Percentiles rank a stretch among this genome's conserved stretches.
Conservation (phyloP, 1,139 yeast species). For the Pichia norvegensis region DNA sequence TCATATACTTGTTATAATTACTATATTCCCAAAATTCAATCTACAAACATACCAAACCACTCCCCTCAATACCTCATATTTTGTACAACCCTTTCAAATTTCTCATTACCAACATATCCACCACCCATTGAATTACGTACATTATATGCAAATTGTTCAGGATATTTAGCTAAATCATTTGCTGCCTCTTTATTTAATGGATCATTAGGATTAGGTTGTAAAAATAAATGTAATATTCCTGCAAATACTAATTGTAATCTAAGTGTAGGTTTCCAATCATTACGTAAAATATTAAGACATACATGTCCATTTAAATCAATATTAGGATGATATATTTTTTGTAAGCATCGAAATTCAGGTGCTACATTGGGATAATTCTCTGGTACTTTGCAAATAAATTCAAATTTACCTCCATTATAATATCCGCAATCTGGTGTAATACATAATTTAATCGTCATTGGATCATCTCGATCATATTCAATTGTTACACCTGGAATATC, state of each 20-base stretch:
- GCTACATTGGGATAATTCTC: conserved; percentile 87
- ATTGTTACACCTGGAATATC: conserved; percentile 18
- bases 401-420: conserved; percentile 62
- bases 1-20: not conserved
- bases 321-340: conserved; percentile 86
- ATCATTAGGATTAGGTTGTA: conserved; percentile 88
- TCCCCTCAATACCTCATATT: not conserved
- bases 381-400: conserved; percentile 55
- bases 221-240: conserved; percentile 76
- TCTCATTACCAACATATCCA: conserved; percentile 47
- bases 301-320: conserved; percentile 87
- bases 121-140: conserved; percentile 71
- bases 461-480: conserved; percentile 16
- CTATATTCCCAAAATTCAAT: not conserved
- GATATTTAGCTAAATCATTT: conserved; percentile 53
- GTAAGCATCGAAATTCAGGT: conserved; percentile 69
- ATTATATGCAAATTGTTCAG: conserved; percentile 45
- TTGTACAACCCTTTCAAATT: conserved; percentile 50
- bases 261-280: conserved; percentile 95
- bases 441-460: conserved; percentile 50
- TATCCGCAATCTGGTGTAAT: conserved; percentile 76
- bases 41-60: conserved; percentile 1
- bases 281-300: conserved; percentile 82
- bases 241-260: conserved; percentile 74
- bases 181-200: conserved; percentile 93